Evolutionary conservation across 225 moss, liverwort and hornwort genomes (phyloP), one percentile per base, ranked within the genome.

Genomic region (Polytrichum formosum): DNA sequence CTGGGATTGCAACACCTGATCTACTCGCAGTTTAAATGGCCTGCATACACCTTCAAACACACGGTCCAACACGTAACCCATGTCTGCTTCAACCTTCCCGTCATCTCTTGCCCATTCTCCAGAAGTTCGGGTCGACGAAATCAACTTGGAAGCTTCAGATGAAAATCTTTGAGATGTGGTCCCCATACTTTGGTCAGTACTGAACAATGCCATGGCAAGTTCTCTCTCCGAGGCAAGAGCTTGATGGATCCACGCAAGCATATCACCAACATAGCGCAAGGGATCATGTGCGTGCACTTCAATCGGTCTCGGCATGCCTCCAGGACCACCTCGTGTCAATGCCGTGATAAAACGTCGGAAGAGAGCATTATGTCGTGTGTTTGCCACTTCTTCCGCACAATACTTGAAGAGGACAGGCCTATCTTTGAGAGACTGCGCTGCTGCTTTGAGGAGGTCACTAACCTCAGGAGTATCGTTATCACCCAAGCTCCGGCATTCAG

Each of bases 171-270:
- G 87, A 6, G 96, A 96, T 10, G 90, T 87, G 67, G 77, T 89
- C 28, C 91, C 96, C 31, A 80, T 70, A 53, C 82, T 91, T 56
- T 88, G 88, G 76, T 94, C 94, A 26, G 92, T 80, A 76, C 88
- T 98, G 69, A 98, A 98, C 60, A 98, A 90, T 28, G 94, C 98
- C 74, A 92, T 88, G 54, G 98, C 91, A 9, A 98, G 79, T 72
- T 98, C 98, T 67, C 94, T 84, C 84, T 98, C 98, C 18, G 98
- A 98, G 56, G 98, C 98, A 61, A 98, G 79, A 73, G 98, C 98
- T 88, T 98, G 97, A 83, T 98, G 98, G 72, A 98, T 92, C 98
- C 98, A 98, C 64, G 90, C 98, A 73, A 98, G 82, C 98, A 98
- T 98, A 77, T 98, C 98, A 74, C 98, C 98, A 61, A 98, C 98